phyloP scores from a whole-genome alignment of 352 stramenopile genomes.

The Phytophthora pini region DNA sequence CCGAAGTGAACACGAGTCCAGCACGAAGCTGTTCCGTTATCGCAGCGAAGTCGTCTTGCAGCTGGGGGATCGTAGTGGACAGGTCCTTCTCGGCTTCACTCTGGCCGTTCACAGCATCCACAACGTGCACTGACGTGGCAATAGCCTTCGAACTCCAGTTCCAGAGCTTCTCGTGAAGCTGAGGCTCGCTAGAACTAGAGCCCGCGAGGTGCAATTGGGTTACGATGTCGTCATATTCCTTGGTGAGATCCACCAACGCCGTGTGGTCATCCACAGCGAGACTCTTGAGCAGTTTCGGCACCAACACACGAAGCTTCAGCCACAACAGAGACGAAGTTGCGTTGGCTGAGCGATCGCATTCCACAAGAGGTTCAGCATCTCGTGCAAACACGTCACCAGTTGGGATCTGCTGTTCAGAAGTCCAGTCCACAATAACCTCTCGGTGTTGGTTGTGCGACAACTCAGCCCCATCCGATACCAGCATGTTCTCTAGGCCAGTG shows the following conservation, averaged over 20 bases:
- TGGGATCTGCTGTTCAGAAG: slow-evolving; percentile 39
- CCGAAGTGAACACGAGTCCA: slow-evolving; percentile 21
- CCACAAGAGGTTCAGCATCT: slow-evolving; percentile 48
- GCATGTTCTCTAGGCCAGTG: slow-evolving; percentile 48
- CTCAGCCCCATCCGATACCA: slow-evolving; percentile 35
- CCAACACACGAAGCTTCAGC: slow-evolving; percentile 65
- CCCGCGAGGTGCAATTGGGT: slow-evolving; percentile 29
- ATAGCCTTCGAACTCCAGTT: slow-evolving; percentile 53
- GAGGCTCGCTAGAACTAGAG: slow-evolving; percentile 11
- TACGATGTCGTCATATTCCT: slow-evolving; percentile 47
- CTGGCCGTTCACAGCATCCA: slow-evolving; percentile 20
- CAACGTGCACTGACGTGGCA: slow-evolving; percentile 14
- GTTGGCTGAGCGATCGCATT: slow-evolving; percentile 76
- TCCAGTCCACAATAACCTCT: slow-evolving; percentile 81
- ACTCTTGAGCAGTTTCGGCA: slow-evolving; percentile 57
- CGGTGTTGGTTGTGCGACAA: slow-evolving; percentile 85
- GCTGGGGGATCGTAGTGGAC: slow-evolving; percentile 21
- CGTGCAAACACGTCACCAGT: slow-evolving; percentile 49
- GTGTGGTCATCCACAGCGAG: slow-evolving; percentile 39
- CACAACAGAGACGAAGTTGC: slow-evolving; percentile 54
- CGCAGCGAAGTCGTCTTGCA: slow-evolving; percentile 38
- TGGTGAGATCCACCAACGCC: slow-evolving; percentile 29
- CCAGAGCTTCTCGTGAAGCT: slow-evolving; percentile 55
- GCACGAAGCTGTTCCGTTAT: slow-evolving; percentile 35
- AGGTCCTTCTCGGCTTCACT: slow-evolving; percentile 22